A percentile compares a stretch with the other conserved stretches of the same genome.
These are phyloP conservation scores for Phaseolus coccineus DNA, from an alignment of 331 rosid genomes.

Conservation along the genomic window DNA sequence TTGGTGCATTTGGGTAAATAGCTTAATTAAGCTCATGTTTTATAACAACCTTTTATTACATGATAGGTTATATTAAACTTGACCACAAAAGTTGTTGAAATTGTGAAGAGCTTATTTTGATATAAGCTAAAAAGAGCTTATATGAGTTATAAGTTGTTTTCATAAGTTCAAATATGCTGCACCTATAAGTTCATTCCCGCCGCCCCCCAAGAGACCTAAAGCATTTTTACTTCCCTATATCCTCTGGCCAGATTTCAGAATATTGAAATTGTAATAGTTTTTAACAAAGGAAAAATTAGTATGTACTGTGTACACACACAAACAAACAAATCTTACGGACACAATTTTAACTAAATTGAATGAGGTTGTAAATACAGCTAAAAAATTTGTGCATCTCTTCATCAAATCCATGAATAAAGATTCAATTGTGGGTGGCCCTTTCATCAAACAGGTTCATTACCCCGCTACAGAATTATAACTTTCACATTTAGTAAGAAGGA, in stretches of 20 bases:
- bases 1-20: neutral
- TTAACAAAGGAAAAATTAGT: neutral
- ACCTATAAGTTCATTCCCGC: neutral
- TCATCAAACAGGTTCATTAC: neutral
- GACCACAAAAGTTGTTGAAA: neutral
- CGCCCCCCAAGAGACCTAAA: neutral
- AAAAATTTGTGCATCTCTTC: neutral
- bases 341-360: slow-evolving; percentile 16
- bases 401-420: neutral
- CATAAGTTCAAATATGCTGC: neutral
- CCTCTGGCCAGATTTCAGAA: neutral
- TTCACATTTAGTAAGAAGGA: neutral
- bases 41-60: neutral
- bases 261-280: neutral
- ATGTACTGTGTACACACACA: neutral
- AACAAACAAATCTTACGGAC: slow-evolving; percentile 7
- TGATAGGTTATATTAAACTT: neutral
- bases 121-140: neutral
- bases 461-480: neutral
- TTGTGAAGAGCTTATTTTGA: neutral
- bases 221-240: slow-evolving; percentile 19
- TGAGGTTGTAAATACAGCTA: neutral
- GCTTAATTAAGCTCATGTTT: neutral
- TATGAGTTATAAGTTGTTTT: neutral
- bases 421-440: neutral